Conservation (phyloP, 352 stramenopile species). For the Globisporangium camurandrum region DNA sequence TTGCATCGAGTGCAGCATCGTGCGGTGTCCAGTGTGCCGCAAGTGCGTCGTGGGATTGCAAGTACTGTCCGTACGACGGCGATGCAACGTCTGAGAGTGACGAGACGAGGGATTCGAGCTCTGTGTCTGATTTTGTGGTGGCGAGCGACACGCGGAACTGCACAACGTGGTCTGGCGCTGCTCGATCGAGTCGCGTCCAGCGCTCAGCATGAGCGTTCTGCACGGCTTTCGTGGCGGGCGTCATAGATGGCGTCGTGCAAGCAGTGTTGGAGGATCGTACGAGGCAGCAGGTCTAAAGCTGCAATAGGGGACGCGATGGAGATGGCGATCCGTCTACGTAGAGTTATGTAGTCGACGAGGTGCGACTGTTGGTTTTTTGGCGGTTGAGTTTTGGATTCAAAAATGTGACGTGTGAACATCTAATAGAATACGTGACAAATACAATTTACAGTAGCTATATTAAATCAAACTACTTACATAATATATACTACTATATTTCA, state of each 20-base stretch:
- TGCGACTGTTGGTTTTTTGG: too few species aligned
- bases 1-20: constrained; percentile 7
- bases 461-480: too few species aligned
- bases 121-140: constrained; percentile 17
- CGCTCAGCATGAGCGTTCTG: constrained; percentile 10
- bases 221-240: constrained; percentile 1
- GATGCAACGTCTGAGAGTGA: constrained; percentile 41
- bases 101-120: constrained; percentile 32
- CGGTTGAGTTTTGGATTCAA: too few species aligned
- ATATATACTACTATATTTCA: too few species aligned
- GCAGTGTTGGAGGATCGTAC: too few species aligned
- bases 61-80: constrained; percentile 39
- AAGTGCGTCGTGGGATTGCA: constrained; percentile 23
- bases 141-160: constrained; percentile 32
- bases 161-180: constrained; percentile 15
- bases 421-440: too few species aligned
- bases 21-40: constrained; percentile 30
- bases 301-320: not conserved
- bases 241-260: too few species aligned
- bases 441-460: too few species aligned
- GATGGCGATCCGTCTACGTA: too few species aligned
- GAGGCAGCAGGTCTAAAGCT: too few species aligned
- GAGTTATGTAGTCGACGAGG: too few species aligned
- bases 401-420: too few species aligned
- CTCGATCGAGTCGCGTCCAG: constrained; percentile 13